Conservation (phyloP, 1,139 yeast species). For the Kluyveromyces marxianus region DNA sequence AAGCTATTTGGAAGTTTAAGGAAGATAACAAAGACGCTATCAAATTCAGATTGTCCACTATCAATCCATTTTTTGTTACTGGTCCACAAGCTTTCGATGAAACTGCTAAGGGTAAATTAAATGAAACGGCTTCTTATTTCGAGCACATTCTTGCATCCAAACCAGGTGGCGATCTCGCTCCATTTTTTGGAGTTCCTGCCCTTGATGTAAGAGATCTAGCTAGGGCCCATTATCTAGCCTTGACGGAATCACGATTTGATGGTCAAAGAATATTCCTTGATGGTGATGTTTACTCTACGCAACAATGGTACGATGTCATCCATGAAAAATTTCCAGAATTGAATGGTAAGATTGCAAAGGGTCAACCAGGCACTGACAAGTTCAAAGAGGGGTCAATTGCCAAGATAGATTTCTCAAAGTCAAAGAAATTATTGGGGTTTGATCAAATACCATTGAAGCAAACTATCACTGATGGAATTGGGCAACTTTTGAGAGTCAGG, state of each 20-base stretch:
- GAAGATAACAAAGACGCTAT: slow-evolving; percentile 32
- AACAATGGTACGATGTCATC: slow-evolving; percentile 28
- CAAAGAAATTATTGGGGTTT: too few relatives aligned
- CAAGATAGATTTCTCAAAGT: too few relatives aligned
- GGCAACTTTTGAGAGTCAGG: too few relatives aligned
- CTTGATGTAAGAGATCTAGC: slow-evolving; percentile 52
- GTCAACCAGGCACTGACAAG: too few relatives aligned
- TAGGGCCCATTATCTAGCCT: slow-evolving; percentile 40
- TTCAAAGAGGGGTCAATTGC: too few relatives aligned
- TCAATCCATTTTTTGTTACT: slow-evolving; percentile 45
- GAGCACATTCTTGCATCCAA: slow-evolving; percentile 20
- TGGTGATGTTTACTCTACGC: slow-evolving; percentile 29
- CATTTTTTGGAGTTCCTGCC: slow-evolving; percentile 14
- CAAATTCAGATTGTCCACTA: slow-evolving; percentile 37
- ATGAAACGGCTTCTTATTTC: slow-evolving; percentile 34
- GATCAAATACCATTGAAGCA: too few relatives aligned
- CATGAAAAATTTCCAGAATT: slow-evolving; percentile 33
- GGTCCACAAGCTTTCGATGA: slow-evolving; percentile 40
- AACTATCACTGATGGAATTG: too few relatives aligned
- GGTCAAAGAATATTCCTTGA: slow-evolving; percentile 31
- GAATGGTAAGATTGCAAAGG: slow-evolving; percentile 28
- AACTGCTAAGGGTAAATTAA: slow-evolving; percentile 25
- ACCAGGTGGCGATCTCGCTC: slow-evolving; percentile 11
- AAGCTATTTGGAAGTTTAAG: slow-evolving; percentile 49
- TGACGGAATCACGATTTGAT: slow-evolving; percentile 29